Conservation (phyloP, 352 stramenopile genomes). For the Phytophthora vignae region DNA sequence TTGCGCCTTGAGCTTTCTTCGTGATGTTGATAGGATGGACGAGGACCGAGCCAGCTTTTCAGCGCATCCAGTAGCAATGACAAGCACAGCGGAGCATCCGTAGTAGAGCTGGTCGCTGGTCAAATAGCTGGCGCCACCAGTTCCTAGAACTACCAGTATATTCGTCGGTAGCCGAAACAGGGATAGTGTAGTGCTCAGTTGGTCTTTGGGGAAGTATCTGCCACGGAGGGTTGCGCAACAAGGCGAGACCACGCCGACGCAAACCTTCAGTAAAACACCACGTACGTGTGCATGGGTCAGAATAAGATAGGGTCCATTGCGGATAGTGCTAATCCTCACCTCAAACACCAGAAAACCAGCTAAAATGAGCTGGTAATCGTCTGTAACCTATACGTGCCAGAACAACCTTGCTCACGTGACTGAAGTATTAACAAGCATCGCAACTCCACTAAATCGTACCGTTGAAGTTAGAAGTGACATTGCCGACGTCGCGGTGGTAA, state of each 20-base stretch:
- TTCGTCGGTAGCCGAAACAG: conserved; percentile 74
- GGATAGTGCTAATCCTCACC: conserved; percentile 25
- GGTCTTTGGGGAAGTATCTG: conserved; percentile 48
- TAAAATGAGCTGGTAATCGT: conserved; percentile 45
- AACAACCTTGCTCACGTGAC: conserved; percentile 1
- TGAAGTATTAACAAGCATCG: background rate
- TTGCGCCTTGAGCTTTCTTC: conserved; percentile 36
- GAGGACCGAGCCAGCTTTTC: conserved; percentile 30
- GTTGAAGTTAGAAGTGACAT: conserved; percentile 49
- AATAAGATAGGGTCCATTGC: background rate
- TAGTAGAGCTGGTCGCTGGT: conserved; percentile 48
- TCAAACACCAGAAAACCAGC: conserved; percentile 61
- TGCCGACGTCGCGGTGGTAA: conserved; percentile 33
- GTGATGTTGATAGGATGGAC: conserved; percentile 12
- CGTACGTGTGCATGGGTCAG: background rate
- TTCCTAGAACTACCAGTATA: conserved; percentile 67
- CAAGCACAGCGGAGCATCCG: conserved; percentile 48
- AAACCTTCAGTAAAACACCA: conserved; percentile 39
- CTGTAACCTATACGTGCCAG: conserved; percentile 36
- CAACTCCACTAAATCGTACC: conserved; percentile 26
- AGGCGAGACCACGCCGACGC: conserved; percentile 60
- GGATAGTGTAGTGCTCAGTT: conserved; percentile 58
- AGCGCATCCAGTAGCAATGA: conserved; percentile 44
- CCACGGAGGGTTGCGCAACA: conserved; percentile 65
- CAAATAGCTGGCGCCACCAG: conserved; percentile 45